Evolutionary conservation across 192 early-diverging fungal species (phyloP).

Genomic region (Radiomyces spectabilis): DNA sequence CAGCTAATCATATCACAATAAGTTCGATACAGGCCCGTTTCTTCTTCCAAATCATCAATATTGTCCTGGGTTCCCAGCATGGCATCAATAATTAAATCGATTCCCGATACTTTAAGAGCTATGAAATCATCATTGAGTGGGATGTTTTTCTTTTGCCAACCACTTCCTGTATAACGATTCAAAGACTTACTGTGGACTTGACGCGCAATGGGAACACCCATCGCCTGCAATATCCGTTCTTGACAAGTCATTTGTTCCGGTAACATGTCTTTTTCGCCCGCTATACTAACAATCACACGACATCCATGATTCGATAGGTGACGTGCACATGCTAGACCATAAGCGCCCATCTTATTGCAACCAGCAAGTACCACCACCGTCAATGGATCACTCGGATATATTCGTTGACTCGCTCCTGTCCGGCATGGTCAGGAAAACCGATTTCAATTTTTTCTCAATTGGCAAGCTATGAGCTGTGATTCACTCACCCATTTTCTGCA

Average conservation of each 20-base stretch:
- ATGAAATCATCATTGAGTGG: not conserved
- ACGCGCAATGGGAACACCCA: not conserved
- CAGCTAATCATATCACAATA: conserved; percentile 59
- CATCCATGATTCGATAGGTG: conserved; percentile 78
- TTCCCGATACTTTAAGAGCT: not conserved
- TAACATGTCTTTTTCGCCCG: conserved; percentile 32
- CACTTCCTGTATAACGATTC: no score
- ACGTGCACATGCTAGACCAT: conserved; percentile 59
- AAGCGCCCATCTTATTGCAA: conserved; percentile 65
- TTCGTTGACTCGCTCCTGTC: conserved; percentile 50
- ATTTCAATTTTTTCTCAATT: not conserved
- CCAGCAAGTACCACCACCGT: conserved; percentile 60
- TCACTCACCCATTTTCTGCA: conserved; percentile 52
- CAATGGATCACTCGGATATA: conserved; percentile 16
- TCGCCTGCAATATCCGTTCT: not conserved
- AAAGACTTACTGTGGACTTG: not conserved
- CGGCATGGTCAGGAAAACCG: not conserved
- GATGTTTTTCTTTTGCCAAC: not conserved
- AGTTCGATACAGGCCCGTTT: not conserved
- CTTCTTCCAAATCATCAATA: conserved; percentile 9
- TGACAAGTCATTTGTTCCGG: conserved; percentile 13
- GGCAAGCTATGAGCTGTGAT: no score
- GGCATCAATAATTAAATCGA: conserved; percentile 67
- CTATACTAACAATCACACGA: conserved; percentile 46
- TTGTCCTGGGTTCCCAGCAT: conserved; percentile 46